Percentiles rank a stretch among this genome's conserved stretches.
These are phyloP conservation scores for Sherardia arvensis DNA, from an alignment of 257 asterid species.

Conservation along the genomic window DNA sequence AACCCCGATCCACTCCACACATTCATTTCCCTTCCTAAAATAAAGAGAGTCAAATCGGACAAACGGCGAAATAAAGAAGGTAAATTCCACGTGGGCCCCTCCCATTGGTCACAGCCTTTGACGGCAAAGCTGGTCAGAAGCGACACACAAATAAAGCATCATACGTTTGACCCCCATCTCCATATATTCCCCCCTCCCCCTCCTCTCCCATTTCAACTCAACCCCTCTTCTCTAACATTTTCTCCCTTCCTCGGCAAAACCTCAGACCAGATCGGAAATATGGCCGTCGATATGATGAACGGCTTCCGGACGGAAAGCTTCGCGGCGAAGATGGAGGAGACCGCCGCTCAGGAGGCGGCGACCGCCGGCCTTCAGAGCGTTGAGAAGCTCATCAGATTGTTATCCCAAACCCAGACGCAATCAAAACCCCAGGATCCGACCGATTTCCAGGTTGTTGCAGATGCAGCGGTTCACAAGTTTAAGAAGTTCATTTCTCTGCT, in stretches of 20 bases:
- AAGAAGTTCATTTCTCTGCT: slow-evolving; percentile 63
- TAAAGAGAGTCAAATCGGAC: slow-evolving; percentile 2
- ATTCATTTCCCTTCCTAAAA: neutral
- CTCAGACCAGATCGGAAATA: neutral
- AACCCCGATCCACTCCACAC: slow-evolving; percentile 9
- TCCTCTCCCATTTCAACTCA: slow-evolving; percentile 4
- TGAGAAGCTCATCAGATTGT: slow-evolving; percentile 59
- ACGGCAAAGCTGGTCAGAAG: slow-evolving; percentile 34
- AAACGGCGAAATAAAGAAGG: slow-evolving; percentile 5
- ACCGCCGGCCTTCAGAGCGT: slow-evolving; percentile 85
- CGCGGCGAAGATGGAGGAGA: slow-evolving; percentile 46
- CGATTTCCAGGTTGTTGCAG: slow-evolving; percentile 58
- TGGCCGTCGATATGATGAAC: slow-evolving; percentile 70
- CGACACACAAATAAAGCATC: slow-evolving; percentile 22
- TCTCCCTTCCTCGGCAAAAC: neutral
- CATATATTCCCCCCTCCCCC: too few species aligned
- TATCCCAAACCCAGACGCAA: slow-evolving; percentile 48
- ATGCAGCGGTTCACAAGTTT: slow-evolving; percentile 66
- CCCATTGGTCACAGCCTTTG: slow-evolving; percentile 25
- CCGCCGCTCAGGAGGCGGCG: slow-evolving; percentile 85
- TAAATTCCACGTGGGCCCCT: slow-evolving; percentile 19
- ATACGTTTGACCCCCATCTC: slow-evolving; percentile 56
- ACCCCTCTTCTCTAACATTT: neutral
- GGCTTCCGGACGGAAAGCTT: slow-evolving; percentile 26
- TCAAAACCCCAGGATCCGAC: slow-evolving; percentile 11